Evolutionary conservation across 140 eudicot genomes (phyloP), one percentile per base, ranked within the genome.

Genomic region (Oenanthe javanica): DNA sequence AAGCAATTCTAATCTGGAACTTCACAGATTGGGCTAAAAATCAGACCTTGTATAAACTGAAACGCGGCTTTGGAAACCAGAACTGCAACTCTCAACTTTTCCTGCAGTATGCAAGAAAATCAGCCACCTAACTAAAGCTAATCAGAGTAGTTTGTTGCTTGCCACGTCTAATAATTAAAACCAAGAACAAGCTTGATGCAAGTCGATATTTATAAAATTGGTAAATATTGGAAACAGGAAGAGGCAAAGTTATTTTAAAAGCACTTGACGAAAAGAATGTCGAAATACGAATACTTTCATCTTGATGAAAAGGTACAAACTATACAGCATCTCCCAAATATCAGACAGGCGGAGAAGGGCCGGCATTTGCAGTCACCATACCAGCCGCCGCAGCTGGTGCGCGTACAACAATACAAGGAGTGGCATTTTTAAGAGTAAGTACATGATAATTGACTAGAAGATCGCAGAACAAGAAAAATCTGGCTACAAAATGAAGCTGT

Each of bases 31-130:
- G 75, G 31, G 52, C 42, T 31, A 75, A 77, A 77, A 81, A 79
- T 9, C 87, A 82, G 71, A 90, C 98, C 91, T 63, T 85, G 85
- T 43, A 91, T 83, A 83, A 96, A 89, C 85, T 93, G 98, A 77
- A 89, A 81, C 63, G 98, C 99, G 38, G 98, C 99, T 77, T 92
- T 92, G 19, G 99, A 95, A 36, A 95, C 99, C 79, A 95, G 86
- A 46, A 95, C 96, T 27, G 97, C 97, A 75, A 92, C 83, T 81
- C 99, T 88, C 83, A 95, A 77, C 25, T 93, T 91, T 84, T 92
- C 97, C 98, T 93, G 86, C 45, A 79, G 72, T 76, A 77, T 74
- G 57, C 55, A 79, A 74, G 27, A 36, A 14, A 43, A 67, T 84
- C 75, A 81, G 75, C 55, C 40, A 5, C 79, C 79, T 77, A 63